Evolutionary conservation across 208 protist genomes (phyloP), one percentile per base, ranked within the genome.

Genomic region (Balamuthia mandrillaris): DNA sequence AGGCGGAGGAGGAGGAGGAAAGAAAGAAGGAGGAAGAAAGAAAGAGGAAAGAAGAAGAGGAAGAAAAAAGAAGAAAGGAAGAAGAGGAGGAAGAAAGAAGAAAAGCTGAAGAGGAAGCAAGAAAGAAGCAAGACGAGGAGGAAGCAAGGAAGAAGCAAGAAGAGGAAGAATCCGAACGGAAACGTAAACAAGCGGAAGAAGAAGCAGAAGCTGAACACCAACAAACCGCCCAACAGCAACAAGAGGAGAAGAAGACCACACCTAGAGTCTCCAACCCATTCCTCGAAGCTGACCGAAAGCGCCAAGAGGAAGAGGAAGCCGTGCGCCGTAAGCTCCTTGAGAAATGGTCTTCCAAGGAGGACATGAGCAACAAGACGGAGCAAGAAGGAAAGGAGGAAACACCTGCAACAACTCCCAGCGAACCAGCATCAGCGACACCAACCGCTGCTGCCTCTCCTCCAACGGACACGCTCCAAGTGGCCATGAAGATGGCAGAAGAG

Each of bases 241-340:
- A 63, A 63, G n/a, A 63, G 56, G n/a, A 33, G 18, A 63, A 14
- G 52, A 16, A 60, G 14, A 4, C 7, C 7, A 16, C 52, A 4
- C 21, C 60, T 18, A 79, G 60, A 33, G 70, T 37, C 70, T 79
- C 44, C 70, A 79, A 79, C 42, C 70, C 70, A 0, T 79, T 79
- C 70, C 60, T 79, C 31, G 70, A 79, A 21, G 60, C 60, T 42
- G 70, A 79, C 47, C 52, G 60, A 33, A 79, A 79, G 29, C 52
- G 44, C 47, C 52, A 79, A 24, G 70, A 79, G 29, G 70, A 79
- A n/a, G 70, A 79, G 45, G 70, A 79, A 21, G 39, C 27, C 1
- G 60, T 79, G 70, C 70, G 70, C 70, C 70, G 70, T 9, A 60
- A 79, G 47, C 21, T 31, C 47, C 33, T 60, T 18, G 70, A 79